Evolutionary conservation across 345 rosid genomes (phyloP), one percentile per base, ranked within the genome.

Genomic region (Dovyalis caffra): DNA sequence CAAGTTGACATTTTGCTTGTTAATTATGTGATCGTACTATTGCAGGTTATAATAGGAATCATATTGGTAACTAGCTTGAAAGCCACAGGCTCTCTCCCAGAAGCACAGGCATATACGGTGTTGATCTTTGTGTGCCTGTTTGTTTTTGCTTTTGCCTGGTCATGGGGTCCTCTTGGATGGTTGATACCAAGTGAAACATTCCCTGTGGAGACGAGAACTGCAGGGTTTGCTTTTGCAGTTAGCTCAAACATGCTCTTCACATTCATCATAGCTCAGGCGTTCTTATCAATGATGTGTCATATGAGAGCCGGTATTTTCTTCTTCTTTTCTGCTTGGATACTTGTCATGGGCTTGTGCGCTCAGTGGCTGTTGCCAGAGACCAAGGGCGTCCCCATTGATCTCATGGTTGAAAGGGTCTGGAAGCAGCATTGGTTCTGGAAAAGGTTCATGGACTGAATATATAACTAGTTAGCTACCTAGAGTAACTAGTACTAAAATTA

Each of bases 111-210:
- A n/a, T n/a, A n/a, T n/a, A n/a, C n/a, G n/a, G n/a, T n/a, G n/a
- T n/a, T n/a, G n/a, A n/a, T n/a, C n/a, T n/a, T n/a, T n/a, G n/a
- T 93, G 43, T 87, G 95, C 43, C 20, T 84, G 18, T 92, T 74
- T 67, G 94, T 92, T 56, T 78, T 83, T 80, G 80, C 83, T 6
- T 92, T 90, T 25, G 92, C 96, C 0, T 92, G 97, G 97, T 92
- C 96, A 21, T 92, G 96, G 93, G 96, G 96, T 43, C 96, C 94
- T 7, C 80, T 92, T 2, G 93, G 94, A 11, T 93, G 97, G 94
- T 63, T 93, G 61, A 91, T 87, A 29, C 93, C 93, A 0, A 90
- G 97, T 8, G 88, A 89, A 75, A 89, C 88, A 0, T 90, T 87
- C 64, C 97, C 95, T 15, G 64, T 90, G 2, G 91, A 92, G 76